phyloP scores from a whole-genome alignment of 2,329 filamentous ascomycete species.

The Fusarium sp. region DNA sequence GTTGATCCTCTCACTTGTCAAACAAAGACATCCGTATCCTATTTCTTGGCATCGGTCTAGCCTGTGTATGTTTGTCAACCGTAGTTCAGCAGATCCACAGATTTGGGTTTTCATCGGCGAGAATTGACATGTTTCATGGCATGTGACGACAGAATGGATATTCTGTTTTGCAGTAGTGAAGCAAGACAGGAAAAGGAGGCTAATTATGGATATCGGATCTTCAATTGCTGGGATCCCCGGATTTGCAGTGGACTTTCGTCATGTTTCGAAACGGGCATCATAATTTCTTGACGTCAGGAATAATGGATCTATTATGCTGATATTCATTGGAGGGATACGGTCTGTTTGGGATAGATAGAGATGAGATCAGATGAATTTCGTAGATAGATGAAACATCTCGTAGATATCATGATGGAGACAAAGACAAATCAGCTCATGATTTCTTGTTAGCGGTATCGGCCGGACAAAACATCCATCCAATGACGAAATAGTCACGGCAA shows the following conservation, averaged over 20 bases:
- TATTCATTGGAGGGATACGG: constrained; percentile 17
- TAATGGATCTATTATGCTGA: constrained; percentile 22
- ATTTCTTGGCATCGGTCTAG: constrained; percentile 37
- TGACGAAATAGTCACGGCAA: constrained; percentile 31
- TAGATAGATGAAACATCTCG: background rate
- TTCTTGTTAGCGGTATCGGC: constrained; percentile 18
- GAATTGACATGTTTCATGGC: constrained; percentile 17
- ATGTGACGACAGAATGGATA: constrained; percentile 32
- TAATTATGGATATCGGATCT: constrained; percentile 25
- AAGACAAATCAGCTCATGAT: constrained; percentile 4
- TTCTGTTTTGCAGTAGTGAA: background rate
- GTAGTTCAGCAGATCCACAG: constrained; percentile 33
- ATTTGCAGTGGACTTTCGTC: constrained; percentile 7
- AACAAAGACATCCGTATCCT: constrained; percentile 27
- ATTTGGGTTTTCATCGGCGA: constrained; percentile 39
- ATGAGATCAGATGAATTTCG: background rate
- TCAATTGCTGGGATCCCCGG: constrained; percentile 19
- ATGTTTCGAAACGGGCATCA: constrained; percentile 37
- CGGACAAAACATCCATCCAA: constrained; percentile 18
- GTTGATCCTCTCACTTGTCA: constrained; percentile 1
- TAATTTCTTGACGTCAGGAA: constrained; percentile 36
- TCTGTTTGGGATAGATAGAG: background rate
- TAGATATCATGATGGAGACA: background rate
- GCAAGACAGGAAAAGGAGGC: background rate
- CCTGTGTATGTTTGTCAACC: constrained; percentile 10